Evolutionary conservation across 192 early-diverging fungal genomes (phyloP).

Genomic region (Tieghemiomyces parasiticus): DNA sequence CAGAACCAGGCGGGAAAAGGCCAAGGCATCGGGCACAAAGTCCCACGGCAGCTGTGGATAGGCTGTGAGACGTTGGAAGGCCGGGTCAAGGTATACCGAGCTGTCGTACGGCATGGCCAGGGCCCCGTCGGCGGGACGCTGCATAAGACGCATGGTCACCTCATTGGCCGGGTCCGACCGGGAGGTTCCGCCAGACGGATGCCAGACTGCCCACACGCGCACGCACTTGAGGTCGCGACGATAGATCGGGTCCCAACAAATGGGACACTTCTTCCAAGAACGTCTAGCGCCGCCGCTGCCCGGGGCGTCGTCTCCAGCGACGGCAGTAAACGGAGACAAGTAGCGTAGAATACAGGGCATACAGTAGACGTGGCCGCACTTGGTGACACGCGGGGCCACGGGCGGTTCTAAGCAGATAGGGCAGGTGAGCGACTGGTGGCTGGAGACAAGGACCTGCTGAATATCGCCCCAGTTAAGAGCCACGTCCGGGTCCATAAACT

Average conservation of each 20-base stretch:
- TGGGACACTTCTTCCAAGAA: conserved; percentile 67
- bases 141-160: background rate
- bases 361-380: conserved; percentile 90
- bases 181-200: too few relatives aligned
- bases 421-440: conserved; percentile 48
- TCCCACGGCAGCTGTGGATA: conserved; percentile 29
- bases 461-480: conserved; percentile 56
- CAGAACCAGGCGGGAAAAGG: conserved; percentile 60
- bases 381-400: conserved; percentile 59
- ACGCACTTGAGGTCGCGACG: conserved; percentile 57
- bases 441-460: conserved; percentile 52
- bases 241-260: conserved; percentile 79
- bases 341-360: conserved; percentile 71
- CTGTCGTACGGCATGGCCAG: background rate
- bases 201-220: conserved; percentile 31
- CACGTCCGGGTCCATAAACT: conserved; percentile 47
- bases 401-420: conserved; percentile 88
- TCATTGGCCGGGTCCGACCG: too few relatives aligned
- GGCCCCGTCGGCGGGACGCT: background rate
- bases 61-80: background rate
- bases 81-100: background rate
- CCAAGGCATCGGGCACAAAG: conserved; percentile 51
- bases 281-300: too few relatives aligned
- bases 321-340: conserved; percentile 17
- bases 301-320: too few relatives aligned